Percentiles rank a stretch among this genome's conserved stretches.
Evolutionary conservation across 2,329 filamentous ascomycete genomes (phyloP).

Genomic region (Colletotrichum sp.): DNA sequence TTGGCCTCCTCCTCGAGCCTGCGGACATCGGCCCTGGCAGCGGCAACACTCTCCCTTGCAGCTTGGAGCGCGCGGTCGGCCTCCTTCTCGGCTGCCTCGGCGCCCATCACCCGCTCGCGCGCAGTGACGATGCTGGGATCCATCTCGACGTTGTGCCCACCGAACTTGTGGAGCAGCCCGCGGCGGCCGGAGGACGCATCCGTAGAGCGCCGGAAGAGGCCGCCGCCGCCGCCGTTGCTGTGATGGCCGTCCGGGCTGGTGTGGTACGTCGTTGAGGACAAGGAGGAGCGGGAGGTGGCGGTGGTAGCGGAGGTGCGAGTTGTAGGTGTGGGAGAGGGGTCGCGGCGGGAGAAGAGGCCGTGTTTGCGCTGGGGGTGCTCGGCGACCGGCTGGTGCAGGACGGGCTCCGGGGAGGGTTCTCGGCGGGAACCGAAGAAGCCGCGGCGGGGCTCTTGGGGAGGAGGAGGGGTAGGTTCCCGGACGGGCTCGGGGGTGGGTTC

Average conservation of each 20-base stretch:
- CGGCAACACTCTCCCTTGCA: constrained; percentile 62
- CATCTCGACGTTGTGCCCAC: constrained; percentile 50
- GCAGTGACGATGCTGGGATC: constrained; percentile 69
- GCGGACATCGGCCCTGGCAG: constrained; percentile 68
- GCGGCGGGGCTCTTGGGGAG: constrained; percentile 25
- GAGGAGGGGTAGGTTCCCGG: constrained; percentile 32
- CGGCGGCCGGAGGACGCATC: constrained; percentile 33
- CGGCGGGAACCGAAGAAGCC: constrained; percentile 28
- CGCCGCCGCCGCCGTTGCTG: constrained; percentile 17
- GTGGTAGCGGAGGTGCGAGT: constrained; percentile 28
- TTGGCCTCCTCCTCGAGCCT: constrained; percentile 68
- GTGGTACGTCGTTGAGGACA: constrained; percentile 23
- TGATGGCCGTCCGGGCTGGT: constrained; percentile 23
- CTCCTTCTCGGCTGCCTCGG: constrained; percentile 68
- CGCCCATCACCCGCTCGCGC: constrained; percentile 63
- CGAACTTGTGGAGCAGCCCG: constrained; percentile 49
- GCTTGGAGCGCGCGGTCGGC: constrained; percentile 67
- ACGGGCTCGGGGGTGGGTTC: constrained; percentile 32
- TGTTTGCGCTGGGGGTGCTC: constrained; percentile 28
- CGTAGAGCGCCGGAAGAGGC: constrained; percentile 30
- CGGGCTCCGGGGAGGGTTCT: constrained; percentile 30
- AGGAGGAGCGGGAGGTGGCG: constrained; percentile 20
- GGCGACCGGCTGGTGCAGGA: constrained; percentile 31
- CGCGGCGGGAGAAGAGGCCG: constrained; percentile 41
- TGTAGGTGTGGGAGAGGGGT: constrained; percentile 27